Percentiles rank a stretch among this genome's conserved stretches.
These are phyloP conservation scores for Violaceomyces palustris DNA, from an alignment of 1,284 basidiomycete genomes.

Conservation along the genomic window DNA sequence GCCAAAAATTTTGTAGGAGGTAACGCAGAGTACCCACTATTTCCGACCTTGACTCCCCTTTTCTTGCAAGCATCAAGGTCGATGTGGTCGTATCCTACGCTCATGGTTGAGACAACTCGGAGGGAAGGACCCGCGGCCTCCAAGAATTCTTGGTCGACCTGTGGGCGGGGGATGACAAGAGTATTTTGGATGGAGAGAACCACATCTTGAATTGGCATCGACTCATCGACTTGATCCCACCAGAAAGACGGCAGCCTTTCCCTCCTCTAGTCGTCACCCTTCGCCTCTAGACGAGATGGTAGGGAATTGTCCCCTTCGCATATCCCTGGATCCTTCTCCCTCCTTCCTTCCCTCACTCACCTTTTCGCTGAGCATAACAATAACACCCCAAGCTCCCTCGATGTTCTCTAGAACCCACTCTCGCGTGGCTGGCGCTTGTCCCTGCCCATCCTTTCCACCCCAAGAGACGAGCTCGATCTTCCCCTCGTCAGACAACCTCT, in stretches of 20 bases:
- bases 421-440: conserved; percentile 53
- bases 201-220: neutral
- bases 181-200: conserved; percentile 49
- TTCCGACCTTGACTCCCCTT: conserved; percentile 71
- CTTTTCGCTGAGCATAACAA: conserved; percentile 70
- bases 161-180: conserved; percentile 67
- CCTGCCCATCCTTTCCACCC: conserved; percentile 59
- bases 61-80: conserved; percentile 64
- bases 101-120: conserved; percentile 78
- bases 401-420: conserved; percentile 75
- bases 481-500: conserved; percentile 10
- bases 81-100: conserved; percentile 66
- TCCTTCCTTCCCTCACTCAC: conserved; percentile 27
- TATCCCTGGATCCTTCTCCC: neutral
- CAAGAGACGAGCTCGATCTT: conserved; percentile 60
- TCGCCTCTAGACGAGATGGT: no score
- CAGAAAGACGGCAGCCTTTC: no score
- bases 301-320: no score
- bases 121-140: conserved; percentile 57
- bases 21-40: conserved; percentile 59
- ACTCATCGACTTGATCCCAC: no score
- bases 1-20: no score
- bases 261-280: no score
- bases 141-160: conserved; percentile 59
- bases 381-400: conserved; percentile 62